These are phyloP conservation scores for Bruguiera sexangula DNA, from an alignment of 345 rosid species.

Conservation along the genomic window DNA sequence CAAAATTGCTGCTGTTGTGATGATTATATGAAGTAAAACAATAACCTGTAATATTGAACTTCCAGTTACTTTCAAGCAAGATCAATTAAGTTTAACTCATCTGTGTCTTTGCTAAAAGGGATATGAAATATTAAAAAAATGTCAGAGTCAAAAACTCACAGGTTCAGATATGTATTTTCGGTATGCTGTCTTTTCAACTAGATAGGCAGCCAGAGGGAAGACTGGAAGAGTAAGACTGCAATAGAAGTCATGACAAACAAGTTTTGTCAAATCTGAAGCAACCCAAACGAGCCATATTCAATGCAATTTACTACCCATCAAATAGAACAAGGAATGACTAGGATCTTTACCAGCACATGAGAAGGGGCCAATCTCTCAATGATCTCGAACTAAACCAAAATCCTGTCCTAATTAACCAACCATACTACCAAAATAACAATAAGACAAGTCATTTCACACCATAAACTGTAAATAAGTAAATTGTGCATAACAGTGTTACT, in stretches of 20 bases:
- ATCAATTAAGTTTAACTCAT: neutral
- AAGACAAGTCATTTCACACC: neutral
- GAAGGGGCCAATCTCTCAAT: slow-evolving; percentile 92
- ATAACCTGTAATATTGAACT: slow-evolving; percentile 47
- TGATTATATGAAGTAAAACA: slow-evolving; percentile 60
- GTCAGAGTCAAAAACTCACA: slow-evolving; percentile 43
- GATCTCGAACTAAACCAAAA: slow-evolving; percentile 94
- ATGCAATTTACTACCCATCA: neutral
- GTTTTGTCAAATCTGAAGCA: neutral
- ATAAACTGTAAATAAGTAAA: neutral
- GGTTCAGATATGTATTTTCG: slow-evolving; percentile 49
- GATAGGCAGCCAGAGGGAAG: slow-evolving; percentile 73
- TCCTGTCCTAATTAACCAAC: slow-evolving; percentile 82
- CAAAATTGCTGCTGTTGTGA: slow-evolving; percentile 57
- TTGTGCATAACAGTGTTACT: neutral
- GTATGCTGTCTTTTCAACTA: slow-evolving; percentile 70
- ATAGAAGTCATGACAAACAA: slow-evolving; percentile 9
- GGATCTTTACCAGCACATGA: slow-evolving; percentile 89
- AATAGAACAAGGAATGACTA: neutral
- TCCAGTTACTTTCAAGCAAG: slow-evolving; percentile 15
- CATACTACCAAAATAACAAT: slow-evolving; percentile 57
- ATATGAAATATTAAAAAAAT: neutral
- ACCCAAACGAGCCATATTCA: neutral
- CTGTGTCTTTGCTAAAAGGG: too few species aligned
- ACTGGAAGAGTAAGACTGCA: slow-evolving; percentile 84